A percentile compares a stretch with the other conserved stretches of the same genome.
Evolutionary conservation across 2,329 filamentous ascomycete genomes (phyloP).

Genomic region (Emmonsiellopsis sp.): DNA sequence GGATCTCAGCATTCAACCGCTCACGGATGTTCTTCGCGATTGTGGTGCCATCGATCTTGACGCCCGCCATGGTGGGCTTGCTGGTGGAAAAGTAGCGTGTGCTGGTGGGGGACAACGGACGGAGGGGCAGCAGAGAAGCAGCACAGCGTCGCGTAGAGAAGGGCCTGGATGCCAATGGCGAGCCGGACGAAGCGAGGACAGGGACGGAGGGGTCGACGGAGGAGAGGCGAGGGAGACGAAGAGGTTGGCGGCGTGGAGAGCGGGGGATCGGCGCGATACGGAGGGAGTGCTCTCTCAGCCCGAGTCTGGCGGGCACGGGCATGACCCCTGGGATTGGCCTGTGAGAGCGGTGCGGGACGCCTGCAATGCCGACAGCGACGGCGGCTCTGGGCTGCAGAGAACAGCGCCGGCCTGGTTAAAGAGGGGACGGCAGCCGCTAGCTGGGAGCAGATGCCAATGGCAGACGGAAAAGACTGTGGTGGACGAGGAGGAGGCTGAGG

Average conservation of each 20-base stretch:
- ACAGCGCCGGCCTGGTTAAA: background rate
- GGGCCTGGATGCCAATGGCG: background rate
- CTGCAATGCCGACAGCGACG: background rate
- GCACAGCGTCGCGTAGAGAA: constrained; percentile 12
- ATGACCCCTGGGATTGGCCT: constrained; percentile 8
- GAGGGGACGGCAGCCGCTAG: background rate
- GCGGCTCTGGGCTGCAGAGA: background rate
- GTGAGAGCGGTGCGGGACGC: background rate
- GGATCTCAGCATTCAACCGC: constrained; percentile 69
- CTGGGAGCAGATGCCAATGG: background rate
- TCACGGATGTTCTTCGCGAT: constrained; percentile 89
- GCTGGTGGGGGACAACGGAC: constrained; percentile 6
- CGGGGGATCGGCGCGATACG: constrained; percentile 1
- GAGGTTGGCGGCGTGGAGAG: background rate
- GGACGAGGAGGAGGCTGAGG: background rate
- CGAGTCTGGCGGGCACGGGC: constrained; percentile 12
- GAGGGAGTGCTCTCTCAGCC: constrained; percentile 6
- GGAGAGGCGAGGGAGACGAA: constrained; percentile 2
- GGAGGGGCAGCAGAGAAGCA: background rate
- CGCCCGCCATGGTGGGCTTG: constrained; percentile 63
- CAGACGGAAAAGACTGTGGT: background rate
- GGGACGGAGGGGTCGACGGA: constrained; percentile 7
- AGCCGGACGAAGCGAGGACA: constrained; percentile 3
- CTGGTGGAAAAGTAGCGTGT: constrained; percentile 42
- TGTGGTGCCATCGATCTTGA: constrained; percentile 90